Percentiles rank a stretch among this genome's conserved stretches.
Evolutionary conservation across 2,329 filamentous ascomycete species (phyloP).

Genomic region (Colletotrichum karsti): DNA sequence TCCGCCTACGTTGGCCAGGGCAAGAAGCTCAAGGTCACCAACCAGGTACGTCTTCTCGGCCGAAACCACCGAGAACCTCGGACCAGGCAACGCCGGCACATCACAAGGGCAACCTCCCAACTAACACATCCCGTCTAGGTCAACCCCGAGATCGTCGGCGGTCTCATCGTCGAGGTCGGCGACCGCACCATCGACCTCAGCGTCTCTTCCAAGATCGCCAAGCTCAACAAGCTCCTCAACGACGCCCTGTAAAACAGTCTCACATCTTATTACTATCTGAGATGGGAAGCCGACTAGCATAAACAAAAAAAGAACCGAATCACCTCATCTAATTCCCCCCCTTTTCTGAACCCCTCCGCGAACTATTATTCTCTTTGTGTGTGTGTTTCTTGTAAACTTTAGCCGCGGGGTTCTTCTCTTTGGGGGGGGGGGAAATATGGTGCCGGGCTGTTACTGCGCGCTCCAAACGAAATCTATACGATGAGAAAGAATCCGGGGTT

Average conservation of each 20-base stretch:
- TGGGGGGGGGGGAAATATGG: not conserved
- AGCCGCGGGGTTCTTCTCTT: not conserved
- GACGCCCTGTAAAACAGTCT: constrained; percentile 86
- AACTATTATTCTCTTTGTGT: constrained; percentile 8
- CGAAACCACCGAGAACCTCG: not conserved
- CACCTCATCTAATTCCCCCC: constrained; percentile 7
- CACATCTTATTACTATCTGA: not conserved
- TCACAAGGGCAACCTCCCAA: not conserved
- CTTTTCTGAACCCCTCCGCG: not conserved
- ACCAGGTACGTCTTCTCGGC: constrained; percentile 67
- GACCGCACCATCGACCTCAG: constrained; percentile 98
- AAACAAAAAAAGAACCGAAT: not conserved
- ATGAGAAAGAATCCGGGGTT: not conserved
- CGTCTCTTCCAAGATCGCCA: constrained; percentile 92
- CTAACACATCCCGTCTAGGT: constrained; percentile 61
- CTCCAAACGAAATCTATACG: not conserved
- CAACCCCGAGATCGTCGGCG: constrained; percentile 93
- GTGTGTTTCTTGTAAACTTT: constrained; percentile 27
- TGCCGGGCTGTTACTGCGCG: not conserved
- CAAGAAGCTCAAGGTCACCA: constrained; percentile 98
- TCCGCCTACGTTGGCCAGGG: constrained; percentile 87
- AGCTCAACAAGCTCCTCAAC: constrained; percentile 99
- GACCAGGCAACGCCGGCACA: not conserved
- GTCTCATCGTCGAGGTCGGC: constrained; percentile 94
- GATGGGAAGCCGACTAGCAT: constrained; percentile 19